These are phyloP conservation scores for Ceratobasidium sp. DNA, from an alignment of 1,284 basidiomycete species.

Conservation along the genomic window DNA sequence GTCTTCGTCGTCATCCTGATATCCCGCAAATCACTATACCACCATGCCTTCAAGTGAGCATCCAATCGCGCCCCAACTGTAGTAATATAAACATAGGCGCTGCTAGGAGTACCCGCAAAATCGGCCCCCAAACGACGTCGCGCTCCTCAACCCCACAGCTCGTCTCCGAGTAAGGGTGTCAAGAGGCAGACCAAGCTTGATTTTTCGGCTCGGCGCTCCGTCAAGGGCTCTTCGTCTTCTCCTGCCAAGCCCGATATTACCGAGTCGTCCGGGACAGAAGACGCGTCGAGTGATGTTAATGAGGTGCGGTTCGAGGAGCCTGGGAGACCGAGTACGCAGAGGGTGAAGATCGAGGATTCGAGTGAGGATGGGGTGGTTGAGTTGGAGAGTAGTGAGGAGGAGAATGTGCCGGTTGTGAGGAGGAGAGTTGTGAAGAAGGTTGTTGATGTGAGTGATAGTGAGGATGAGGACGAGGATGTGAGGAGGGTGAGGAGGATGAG, in stretches of 20 bases:
- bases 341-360: neutral
- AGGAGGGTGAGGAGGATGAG: neutral
- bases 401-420: no score
- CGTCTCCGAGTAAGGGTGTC: neutral
- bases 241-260: neutral
- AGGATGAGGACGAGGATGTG: neutral
- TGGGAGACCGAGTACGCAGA: neutral
- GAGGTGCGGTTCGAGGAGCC: conserved; percentile 14
- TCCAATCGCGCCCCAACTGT: no score
- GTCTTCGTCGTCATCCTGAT: neutral
- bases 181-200: conserved; percentile 8
- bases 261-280: conserved; percentile 13
- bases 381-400: neutral
- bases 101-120: no score
- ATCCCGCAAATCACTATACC: no score
- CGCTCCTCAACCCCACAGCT: neutral
- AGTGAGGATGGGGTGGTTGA: conserved; percentile 2
- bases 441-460: neutral
- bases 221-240: neutral
- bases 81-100: no score
- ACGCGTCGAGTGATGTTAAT: conserved; percentile 24
- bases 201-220: neutral
- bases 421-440: no score
- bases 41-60: no score
- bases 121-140: no score